Base-by-base conservation (phyloP, 192 early-diverging fungal genomes). In the Coemansia nantahalensis region DNA sequence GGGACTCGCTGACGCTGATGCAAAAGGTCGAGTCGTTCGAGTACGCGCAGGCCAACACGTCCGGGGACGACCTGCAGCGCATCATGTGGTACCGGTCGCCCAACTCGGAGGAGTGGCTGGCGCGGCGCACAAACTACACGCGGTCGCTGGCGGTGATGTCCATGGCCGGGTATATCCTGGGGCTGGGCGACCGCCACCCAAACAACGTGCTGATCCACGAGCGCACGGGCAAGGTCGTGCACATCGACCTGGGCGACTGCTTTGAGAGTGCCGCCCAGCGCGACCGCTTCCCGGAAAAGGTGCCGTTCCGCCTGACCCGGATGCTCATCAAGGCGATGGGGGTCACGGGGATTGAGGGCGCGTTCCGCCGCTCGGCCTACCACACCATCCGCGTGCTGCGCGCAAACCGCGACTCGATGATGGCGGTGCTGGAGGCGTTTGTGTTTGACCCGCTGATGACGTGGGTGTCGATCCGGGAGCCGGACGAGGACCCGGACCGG, bases 311-410 rank as follows among this genome's bases (percentile, higher is more conserved):
- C 16, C 68, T 99, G 44, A 99, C 97, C 2, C 81, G 97, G 5
- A 99, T 99, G 97, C 65, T 99, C 18, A 89, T 89, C 26, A 92
- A 92, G 44, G 93, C 97, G 5, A 99, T 99, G 97, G 97, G 97
- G 73, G 93, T 92, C 13, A 86, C 86, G 58, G 90, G 90, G 15
- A 94, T 95, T 28, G 92, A 99, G 67, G 97, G 97, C 43, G 90
- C 86, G 57, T 99, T 96, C 80, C 82, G 90, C 49, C 91, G 88
- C 19, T 94, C 97, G 1, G 94, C 92, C 65, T 89, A 97, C 62
- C 85, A 93, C 49, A 94, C 95, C 4, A 98, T 99, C 94, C 81
- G 90, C 13, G 94, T 99, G 1, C 62, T 99, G 47, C 81, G 97
- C 0, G 88, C 90, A 13, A 97, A 98, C 79, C 94, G 94, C 51